A percentile compares a stretch with the other conserved stretches of the same genome.
Conservation (phyloP, 1,284 basidiomycete species). For the Trametes versicolor region DNA sequence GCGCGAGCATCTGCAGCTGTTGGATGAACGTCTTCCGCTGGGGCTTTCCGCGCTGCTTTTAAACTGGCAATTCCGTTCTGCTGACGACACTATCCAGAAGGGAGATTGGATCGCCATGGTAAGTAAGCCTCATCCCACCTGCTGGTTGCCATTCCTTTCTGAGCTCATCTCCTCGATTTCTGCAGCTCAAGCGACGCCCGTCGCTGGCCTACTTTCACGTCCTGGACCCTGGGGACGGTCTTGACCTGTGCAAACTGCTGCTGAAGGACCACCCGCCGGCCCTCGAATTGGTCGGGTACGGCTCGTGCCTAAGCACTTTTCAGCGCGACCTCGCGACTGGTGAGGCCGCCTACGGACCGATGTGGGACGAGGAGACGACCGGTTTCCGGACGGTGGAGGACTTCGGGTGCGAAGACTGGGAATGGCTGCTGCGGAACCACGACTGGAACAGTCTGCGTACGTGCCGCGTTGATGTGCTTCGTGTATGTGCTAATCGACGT, state of each 20-base stretch:
- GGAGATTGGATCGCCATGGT: background rate
- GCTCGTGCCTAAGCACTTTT: slow-evolving; percentile 8
- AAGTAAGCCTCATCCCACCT: background rate
- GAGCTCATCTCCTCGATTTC: background rate
- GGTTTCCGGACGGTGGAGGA: slow-evolving; percentile 15
- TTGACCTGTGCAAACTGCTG: slow-evolving; percentile 12
- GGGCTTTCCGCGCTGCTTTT: slow-evolving; percentile 12
- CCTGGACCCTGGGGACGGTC: background rate
- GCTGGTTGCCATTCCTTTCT: background rate
- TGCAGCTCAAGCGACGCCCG: slow-evolving; percentile 8
- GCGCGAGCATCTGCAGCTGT: background rate
- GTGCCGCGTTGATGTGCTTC: background rate
- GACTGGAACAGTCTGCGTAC: background rate
- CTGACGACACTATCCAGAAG: background rate
- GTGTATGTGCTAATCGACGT: too few species aligned
- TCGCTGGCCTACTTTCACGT: slow-evolving; percentile 19
- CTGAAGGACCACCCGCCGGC: slow-evolving; percentile 19
- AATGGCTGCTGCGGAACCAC: slow-evolving; percentile 24
- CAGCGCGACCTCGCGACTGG: slow-evolving; percentile 11
- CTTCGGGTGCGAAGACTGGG: slow-evolving; percentile 27
- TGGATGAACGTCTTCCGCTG: slow-evolving; percentile 1
- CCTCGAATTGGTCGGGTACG: slow-evolving; percentile 21
- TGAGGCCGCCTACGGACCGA: background rate
- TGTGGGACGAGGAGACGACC: slow-evolving; percentile 4
- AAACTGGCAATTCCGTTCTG: background rate